Conservation (phyloP, 2,329 filamentous ascomycete genomes). For the Samsoniella hepiali region DNA sequence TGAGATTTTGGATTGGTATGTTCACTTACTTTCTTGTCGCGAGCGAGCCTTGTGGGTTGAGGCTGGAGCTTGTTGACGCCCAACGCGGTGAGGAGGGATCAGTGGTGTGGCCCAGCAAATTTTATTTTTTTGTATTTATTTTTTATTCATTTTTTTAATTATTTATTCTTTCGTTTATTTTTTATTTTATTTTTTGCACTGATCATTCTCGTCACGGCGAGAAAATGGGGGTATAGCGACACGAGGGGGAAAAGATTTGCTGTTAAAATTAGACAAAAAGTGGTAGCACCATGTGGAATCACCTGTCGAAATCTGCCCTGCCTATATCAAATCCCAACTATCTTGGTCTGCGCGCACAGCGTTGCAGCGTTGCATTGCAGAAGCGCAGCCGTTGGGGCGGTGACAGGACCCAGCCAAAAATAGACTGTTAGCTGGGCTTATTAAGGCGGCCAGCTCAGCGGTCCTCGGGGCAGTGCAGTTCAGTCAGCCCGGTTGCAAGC, state of each 20-base stretch:
- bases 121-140: no score
- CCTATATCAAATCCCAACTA: not conserved
- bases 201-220: no score
- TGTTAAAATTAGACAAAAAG: not conserved
- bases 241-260: not conserved
- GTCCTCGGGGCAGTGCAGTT: not conserved
- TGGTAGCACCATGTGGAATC: slow-evolving; percentile 3
- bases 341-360: not conserved
- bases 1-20: slow-evolving; percentile 3
- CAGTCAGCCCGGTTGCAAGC: slow-evolving; percentile 2
- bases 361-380: not conserved
- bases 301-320: slow-evolving; percentile 1
- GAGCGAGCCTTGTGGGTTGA: slow-evolving; percentile 5
- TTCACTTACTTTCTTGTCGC: not conserved
- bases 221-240: not conserved
- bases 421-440: not conserved
- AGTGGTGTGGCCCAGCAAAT: not conserved
- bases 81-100: not conserved
- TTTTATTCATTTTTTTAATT: not conserved
- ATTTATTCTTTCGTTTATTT: no score
- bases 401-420: not conserved
- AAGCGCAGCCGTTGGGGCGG: not conserved
- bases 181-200: no score
- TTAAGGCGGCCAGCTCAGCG: not conserved
- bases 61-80: not conserved